A percentile compares a stretch with the other conserved stretches of the same genome.
phyloP scores from a whole-genome alignment of 1,284 basidiomycete species.

The Meripilus lineatus region DNA sequence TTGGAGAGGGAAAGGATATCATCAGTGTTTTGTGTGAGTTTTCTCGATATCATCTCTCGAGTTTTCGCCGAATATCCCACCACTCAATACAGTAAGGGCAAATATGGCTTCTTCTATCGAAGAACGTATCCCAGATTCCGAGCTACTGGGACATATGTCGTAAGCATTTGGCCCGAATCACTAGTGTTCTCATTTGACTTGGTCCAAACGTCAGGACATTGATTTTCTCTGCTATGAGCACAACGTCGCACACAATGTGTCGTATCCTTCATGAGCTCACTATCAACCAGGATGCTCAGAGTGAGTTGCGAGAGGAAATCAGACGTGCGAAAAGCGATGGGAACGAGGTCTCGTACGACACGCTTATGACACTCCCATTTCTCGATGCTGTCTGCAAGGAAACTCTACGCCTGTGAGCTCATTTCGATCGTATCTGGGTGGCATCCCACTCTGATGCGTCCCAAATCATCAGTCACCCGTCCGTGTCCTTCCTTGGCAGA shows the following conservation, averaged over 20 bases:
- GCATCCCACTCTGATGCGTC: slow-evolving; percentile 2
- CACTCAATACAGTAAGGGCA: slow-evolving; percentile 16
- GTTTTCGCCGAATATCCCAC: not conserved
- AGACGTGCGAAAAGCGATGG: slow-evolving; percentile 12
- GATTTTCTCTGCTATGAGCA: slow-evolving; percentile 26
- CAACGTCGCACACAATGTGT: slow-evolving; percentile 24
- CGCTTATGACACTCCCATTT: slow-evolving; percentile 24
- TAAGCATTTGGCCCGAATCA: too few relatives aligned
- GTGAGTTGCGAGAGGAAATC: slow-evolving; percentile 23
- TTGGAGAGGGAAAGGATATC: slow-evolving; percentile 27
- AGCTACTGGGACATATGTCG: slow-evolving; percentile 23
- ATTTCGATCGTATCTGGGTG: slow-evolving; percentile 19
- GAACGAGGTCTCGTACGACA: slow-evolving; percentile 23
- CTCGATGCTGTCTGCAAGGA: slow-evolving; percentile 31
- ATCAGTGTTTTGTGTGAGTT: slow-evolving; percentile 26
- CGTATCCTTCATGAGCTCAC: slow-evolving; percentile 21
- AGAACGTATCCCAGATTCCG: slow-evolving; percentile 23
- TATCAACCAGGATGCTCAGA: slow-evolving; percentile 19
- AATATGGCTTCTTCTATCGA: slow-evolving; percentile 18
- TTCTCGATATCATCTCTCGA: not conserved
- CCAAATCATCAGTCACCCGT: slow-evolving; percentile 3
- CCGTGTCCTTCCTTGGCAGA: slow-evolving; percentile 5
- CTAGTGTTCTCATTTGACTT: not conserved
- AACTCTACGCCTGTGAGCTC: slow-evolving; percentile 26
- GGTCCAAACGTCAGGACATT: slow-evolving; percentile 24